These are phyloP conservation scores for Phytophthora palmivora DNA, from an alignment of 352 stramenopile species.

Conservation along the genomic window DNA sequence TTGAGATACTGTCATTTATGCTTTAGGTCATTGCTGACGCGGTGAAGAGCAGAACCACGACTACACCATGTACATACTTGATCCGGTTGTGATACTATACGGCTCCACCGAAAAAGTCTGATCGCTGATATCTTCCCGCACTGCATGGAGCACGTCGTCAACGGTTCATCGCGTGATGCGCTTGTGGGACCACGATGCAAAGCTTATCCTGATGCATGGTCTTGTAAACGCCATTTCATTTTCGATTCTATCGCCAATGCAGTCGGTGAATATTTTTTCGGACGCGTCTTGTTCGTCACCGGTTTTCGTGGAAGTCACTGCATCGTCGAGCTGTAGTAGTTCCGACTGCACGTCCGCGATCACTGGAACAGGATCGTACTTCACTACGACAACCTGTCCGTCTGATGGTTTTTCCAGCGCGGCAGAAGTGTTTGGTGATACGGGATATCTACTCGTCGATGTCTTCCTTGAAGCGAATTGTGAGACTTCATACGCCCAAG, in stretches of 20 bases:
- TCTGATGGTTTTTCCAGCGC: constrained; percentile 14
- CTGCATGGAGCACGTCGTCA: no score
- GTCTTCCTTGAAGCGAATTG: constrained; percentile 13
- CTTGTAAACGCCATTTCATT: constrained; percentile 26
- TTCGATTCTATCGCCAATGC: constrained; percentile 11
- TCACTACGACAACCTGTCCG: constrained; percentile 26
- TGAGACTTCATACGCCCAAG: constrained; percentile 11
- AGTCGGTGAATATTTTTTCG: constrained; percentile 29
- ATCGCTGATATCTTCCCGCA: no score
- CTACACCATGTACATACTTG: no score
- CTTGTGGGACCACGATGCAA: no score
- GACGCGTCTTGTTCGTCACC: constrained; percentile 21
- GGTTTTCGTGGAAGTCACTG: constrained; percentile 5
- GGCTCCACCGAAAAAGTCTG: no score
- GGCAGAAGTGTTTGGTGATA: constrained; percentile 17
- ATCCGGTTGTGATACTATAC: no score
- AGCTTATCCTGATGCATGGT: no score
- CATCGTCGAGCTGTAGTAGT: constrained; percentile 13
- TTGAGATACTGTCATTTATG: no score
- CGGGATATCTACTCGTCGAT: constrained; percentile 16
- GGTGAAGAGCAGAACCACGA: no score
- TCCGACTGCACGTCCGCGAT: constrained; percentile 21
- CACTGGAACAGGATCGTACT: constrained; percentile 6
- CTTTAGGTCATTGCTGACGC: no score
- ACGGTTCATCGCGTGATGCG: no score